phyloP scores from a whole-genome alignment of 192 early-diverging fungal genomes.

The Coemansia sp. region DNA sequence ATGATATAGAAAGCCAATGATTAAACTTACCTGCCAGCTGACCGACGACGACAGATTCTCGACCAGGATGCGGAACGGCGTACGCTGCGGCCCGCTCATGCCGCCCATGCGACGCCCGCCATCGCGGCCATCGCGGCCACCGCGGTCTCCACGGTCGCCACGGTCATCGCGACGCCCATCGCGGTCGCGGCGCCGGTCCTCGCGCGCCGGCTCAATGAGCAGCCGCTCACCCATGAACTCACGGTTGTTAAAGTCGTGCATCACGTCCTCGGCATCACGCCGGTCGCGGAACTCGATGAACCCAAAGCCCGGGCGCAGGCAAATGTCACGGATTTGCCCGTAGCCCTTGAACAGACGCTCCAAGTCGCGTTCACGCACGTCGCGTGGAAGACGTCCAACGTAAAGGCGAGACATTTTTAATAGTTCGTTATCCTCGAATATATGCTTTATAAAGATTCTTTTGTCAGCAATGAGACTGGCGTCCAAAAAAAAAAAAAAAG shows the following conservation, averaged over 20 bases:
- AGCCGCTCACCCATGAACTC: slow-evolving; percentile 83
- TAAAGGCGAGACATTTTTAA: slow-evolving; percentile 58
- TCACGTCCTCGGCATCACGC: slow-evolving; percentile 87
- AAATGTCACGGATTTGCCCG: slow-evolving; percentile 80
- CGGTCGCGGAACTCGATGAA: slow-evolving; percentile 91
- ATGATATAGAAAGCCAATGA: not conserved
- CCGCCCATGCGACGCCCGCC: slow-evolving; percentile 45
- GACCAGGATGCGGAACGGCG: slow-evolving; percentile 71
- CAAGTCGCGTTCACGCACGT: slow-evolving; percentile 80
- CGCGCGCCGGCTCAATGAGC: slow-evolving; percentile 78
- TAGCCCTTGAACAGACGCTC: slow-evolving; percentile 79
- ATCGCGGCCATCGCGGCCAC: slow-evolving; percentile 50
- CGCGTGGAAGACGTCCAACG: slow-evolving; percentile 81
- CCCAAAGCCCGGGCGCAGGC: slow-evolving; percentile 81
- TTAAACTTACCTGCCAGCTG: slow-evolving; percentile 71
- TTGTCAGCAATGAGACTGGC: no score
- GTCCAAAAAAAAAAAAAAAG: no score
- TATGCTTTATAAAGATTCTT: no score
- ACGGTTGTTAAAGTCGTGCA: slow-evolving; percentile 78
- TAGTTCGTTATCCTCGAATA: no score
- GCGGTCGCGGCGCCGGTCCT: slow-evolving; percentile 56
- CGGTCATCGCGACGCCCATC: slow-evolving; percentile 39
- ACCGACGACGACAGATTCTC: slow-evolving; percentile 78
- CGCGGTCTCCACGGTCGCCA: slow-evolving; percentile 19
- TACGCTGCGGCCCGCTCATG: slow-evolving; percentile 44